Evolutionary conservation across 768 basidiomycete genomes (phyloP).

Genomic region (Tricholoma matsutake): DNA sequence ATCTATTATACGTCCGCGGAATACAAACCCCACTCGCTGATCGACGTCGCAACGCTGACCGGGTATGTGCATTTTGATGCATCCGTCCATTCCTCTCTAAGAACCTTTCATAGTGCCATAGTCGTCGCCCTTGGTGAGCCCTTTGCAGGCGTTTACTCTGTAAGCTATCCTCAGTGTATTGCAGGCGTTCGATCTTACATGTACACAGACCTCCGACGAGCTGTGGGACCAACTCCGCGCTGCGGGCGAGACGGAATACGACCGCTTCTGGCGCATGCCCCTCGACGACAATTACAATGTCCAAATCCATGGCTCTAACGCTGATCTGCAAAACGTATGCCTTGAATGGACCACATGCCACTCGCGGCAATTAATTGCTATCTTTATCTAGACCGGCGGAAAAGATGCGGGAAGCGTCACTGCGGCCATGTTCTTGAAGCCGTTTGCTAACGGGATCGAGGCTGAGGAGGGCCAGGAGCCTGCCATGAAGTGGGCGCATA

Average conservation of each 20-base stretch:
- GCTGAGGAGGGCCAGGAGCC: slow-evolving; percentile 52
- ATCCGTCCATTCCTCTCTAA: neutral
- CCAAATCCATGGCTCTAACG: slow-evolving; percentile 75
- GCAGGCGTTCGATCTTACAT: neutral
- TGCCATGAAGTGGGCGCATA: slow-evolving; percentile 76
- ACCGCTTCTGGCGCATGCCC: slow-evolving; percentile 90
- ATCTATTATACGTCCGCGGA: slow-evolving; percentile 77
- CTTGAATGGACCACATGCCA: neutral
- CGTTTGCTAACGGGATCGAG: slow-evolving; percentile 75
- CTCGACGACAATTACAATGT: slow-evolving; percentile 77
- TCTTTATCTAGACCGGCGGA: slow-evolving; percentile 58
- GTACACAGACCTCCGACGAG: slow-evolving; percentile 58
- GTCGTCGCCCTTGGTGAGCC: slow-evolving; percentile 70
- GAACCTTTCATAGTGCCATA: slow-evolving; percentile 51
- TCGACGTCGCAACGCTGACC: slow-evolving; percentile 88
- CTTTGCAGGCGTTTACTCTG: slow-evolving; percentile 78
- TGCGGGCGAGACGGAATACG: slow-evolving; percentile 73
- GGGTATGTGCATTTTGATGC: slow-evolving; percentile 40
- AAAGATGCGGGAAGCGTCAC: slow-evolving; percentile 69
- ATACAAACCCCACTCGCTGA: slow-evolving; percentile 77
- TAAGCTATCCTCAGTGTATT: slow-evolving; percentile 27
- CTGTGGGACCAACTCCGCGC: slow-evolving; percentile 69
- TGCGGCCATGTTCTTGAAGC: slow-evolving; percentile 84
- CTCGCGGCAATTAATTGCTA: neutral
- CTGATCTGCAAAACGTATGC: slow-evolving; percentile 75